Evolutionary conservation across 2,329 filamentous ascomycete genomes (phyloP), one percentile per base, ranked within the genome.

Genomic region (Cladophialophora exuberans): DNA sequence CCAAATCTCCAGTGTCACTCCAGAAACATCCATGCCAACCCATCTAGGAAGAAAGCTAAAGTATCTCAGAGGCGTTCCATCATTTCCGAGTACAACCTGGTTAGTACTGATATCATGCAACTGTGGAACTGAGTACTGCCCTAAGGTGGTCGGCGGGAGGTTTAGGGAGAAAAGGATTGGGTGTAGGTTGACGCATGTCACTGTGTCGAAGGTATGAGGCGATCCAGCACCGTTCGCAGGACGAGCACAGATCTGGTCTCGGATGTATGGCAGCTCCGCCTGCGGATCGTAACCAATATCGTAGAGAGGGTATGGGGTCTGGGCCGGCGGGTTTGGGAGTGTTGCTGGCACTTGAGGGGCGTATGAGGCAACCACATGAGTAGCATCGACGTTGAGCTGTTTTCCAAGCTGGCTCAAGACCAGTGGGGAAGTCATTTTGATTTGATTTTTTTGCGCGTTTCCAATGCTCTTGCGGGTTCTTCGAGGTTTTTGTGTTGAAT

Each of bases 1-100:
- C 61, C 59, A 63, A 9, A 60, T 50, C 45, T 63, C 61, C 38
- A 63, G 41, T 9, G 56, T 23, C 38, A 52, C 42, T 6, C 61
- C 61, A 2, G 45, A 36, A 11, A 63, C 59, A n/a, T 59, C 33
- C 15, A 31, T 9, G 3, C 39, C 36, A 15, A 61, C 47, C 52
- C 59, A 61, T n/a, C 56, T 44, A 28, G 61, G 61, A 17, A 61
- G 47, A 33, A 52, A 55, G 22, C 47, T 56, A 43, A 63, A 61
- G 41, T 52, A 61, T 41, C 61, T 54, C 9, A 61, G 51, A 2
- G 23, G 33, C n/a, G 35, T 46, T 13, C 50, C 50, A 22, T n/a
- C 30, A 6, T 41, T 47, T 6, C 36, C 47, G 4, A 7, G 23
- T 22, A 49, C 52, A 6, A 49, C 13, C n/a, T 48, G 30, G 18